Conservation (phyloP, 2,329 filamentous ascomycete species). For the Pseudovirgaria hyperparasitica region DNA sequence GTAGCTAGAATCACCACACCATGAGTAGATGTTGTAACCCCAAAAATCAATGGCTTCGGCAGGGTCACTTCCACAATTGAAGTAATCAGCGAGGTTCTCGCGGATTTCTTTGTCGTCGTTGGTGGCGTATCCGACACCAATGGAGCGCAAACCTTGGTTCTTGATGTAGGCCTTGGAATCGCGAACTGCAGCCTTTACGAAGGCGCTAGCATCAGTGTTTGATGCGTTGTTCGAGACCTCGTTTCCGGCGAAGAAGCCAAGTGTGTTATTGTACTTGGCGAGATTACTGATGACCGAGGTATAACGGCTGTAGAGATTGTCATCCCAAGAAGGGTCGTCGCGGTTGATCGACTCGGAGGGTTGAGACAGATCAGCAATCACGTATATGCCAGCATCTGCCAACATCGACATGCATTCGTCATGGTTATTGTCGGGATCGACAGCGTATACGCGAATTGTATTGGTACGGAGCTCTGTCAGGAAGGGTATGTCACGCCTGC, state of each 20-base stretch:
- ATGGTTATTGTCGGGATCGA: constrained; percentile 71
- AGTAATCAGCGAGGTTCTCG: constrained; percentile 73
- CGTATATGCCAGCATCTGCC: constrained; percentile 79
- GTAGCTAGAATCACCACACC: constrained; percentile 82
- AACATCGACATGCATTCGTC: constrained; percentile 73
- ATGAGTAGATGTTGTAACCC: constrained; percentile 99
- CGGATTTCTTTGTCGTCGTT: constrained; percentile 83
- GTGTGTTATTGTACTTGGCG: constrained; percentile 72
- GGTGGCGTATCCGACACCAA: constrained; percentile 91
- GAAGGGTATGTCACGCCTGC: constrained; percentile 76
- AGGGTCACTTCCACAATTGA: constrained; percentile 65
- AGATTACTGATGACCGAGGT: constrained; percentile 71
- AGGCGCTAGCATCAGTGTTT: constrained; percentile 85
- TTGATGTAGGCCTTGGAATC: constrained; percentile 94
- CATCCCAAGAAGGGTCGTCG: constrained; percentile 64
- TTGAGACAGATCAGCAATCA: constrained; percentile 81
- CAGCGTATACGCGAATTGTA: constrained; percentile 86
- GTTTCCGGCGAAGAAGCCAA: constrained; percentile 98
- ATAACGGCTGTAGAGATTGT: constrained; percentile 68
- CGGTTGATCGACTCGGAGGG: constrained; percentile 78
- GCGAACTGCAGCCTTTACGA: constrained; percentile 93
- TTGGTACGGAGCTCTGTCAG: constrained; percentile 74
- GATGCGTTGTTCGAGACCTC: constrained; percentile 82
- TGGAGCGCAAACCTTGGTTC: constrained; percentile 57
- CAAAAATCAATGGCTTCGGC: constrained; percentile 78